These are phyloP conservation scores for Quercus phellos DNA, from an alignment of 331 rosid species.

Conservation along the genomic window DNA sequence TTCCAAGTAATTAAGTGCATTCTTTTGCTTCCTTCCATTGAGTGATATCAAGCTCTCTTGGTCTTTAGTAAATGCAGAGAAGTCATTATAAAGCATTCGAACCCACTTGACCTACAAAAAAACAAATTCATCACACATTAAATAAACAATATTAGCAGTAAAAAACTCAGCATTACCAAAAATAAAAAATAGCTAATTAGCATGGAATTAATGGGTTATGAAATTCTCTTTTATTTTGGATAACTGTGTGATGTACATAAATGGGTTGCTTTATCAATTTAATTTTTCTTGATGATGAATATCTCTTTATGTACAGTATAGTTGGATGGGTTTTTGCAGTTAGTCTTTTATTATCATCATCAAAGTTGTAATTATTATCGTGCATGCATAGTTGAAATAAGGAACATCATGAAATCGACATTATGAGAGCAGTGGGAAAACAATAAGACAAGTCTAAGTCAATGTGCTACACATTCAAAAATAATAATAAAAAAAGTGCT, in stretches of 20 bases:
- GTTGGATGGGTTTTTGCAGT: background rate
- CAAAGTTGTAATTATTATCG: background rate
- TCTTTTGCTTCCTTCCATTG: constrained; percentile 46
- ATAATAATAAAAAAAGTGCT: too few relatives aligned
- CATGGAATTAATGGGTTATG: background rate
- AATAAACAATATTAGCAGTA: too few relatives aligned
- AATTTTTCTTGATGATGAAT: background rate
- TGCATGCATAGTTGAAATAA: background rate
- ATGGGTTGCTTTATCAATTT: background rate
- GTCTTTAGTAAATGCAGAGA: constrained; percentile 60
- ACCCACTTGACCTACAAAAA: constrained; percentile 78
- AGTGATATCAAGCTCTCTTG: constrained; percentile 74
- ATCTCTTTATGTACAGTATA: background rate
- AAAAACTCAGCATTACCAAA: background rate
- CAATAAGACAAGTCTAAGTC: constrained; percentile 19
- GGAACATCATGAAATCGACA: background rate
- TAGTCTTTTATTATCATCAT: background rate
- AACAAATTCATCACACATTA: constrained; percentile 2
- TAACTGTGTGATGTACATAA: background rate
- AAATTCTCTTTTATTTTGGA: background rate
- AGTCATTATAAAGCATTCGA: constrained; percentile 68
- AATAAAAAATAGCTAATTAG: background rate
- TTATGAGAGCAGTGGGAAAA: constrained; percentile 6
- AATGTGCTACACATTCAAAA: background rate
- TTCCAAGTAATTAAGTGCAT: constrained; percentile 68